These are phyloP conservation scores for Neurospora tetrasperma DNA, from an alignment of 495 filamentous ascomycete species.

Conservation along the genomic window DNA sequence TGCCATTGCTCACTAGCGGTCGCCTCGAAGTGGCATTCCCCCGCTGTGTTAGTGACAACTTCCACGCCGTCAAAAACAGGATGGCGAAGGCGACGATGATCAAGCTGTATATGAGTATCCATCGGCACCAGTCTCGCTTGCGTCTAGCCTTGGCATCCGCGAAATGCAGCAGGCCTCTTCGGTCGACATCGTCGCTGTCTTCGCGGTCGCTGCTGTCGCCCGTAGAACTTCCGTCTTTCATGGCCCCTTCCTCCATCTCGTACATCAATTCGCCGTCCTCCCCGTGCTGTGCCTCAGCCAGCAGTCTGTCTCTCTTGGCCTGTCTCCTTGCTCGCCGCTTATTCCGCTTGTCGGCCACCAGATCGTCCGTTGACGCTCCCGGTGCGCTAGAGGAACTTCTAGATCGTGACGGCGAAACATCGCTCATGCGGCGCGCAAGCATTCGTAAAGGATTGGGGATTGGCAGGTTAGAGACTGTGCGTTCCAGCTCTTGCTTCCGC, in stretches of 20 bases:
- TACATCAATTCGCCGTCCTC: slow-evolving; percentile 74
- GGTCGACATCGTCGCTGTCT: slow-evolving; percentile 43
- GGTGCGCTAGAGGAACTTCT: slow-evolving; percentile 20
- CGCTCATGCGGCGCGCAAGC: slow-evolving; percentile 26
- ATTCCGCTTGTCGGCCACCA: slow-evolving; percentile 42
- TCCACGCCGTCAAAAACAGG: slow-evolving; percentile 40
- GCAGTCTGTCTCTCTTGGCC: slow-evolving; percentile 37
- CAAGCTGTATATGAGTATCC: slow-evolving; percentile 43
- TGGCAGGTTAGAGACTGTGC: slow-evolving; percentile 35
- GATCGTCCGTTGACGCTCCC: slow-evolving; percentile 20
- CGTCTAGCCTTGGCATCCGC: slow-evolving; percentile 33
- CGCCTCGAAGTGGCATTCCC: background rate
- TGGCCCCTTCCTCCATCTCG: slow-evolving; percentile 76
- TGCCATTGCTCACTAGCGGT: slow-evolving; percentile 60
- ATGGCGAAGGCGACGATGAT: slow-evolving; percentile 43
- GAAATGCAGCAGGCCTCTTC: slow-evolving; percentile 33
- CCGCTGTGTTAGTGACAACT: slow-evolving; percentile 27
- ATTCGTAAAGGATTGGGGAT: slow-evolving; percentile 37
- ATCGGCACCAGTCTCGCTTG: slow-evolving; percentile 35
- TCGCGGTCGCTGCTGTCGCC: slow-evolving; percentile 46
- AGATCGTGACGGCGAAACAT: slow-evolving; percentile 18
- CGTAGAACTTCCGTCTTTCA: slow-evolving; percentile 50
- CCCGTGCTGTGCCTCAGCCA: slow-evolving; percentile 40
- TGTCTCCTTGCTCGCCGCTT: slow-evolving; percentile 32
- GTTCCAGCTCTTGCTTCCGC: slow-evolving; percentile 34